These are phyloP conservation scores for Eucalyptus tenuipes DNA, from an alignment of 345 rosid genomes.

Conservation along the genomic window DNA sequence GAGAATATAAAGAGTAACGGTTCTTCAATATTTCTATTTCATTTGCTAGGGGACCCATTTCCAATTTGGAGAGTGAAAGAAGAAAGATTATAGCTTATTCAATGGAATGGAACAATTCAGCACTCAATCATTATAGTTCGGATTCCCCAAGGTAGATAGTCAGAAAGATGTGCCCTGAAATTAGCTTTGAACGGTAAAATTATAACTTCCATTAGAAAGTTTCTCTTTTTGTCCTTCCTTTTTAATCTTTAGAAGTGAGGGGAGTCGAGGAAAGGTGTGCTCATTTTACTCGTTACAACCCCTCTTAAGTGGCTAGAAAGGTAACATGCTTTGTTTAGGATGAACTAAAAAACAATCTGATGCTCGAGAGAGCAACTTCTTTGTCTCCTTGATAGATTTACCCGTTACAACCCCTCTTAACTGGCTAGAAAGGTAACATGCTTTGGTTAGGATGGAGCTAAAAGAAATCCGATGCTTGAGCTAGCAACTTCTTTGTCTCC, in stretches of 20 bases:
- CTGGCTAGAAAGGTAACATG: background rate
- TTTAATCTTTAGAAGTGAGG: background rate
- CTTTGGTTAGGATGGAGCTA: background rate
- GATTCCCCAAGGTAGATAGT: background rate
- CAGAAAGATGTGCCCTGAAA: background rate
- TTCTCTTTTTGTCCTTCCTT: background rate
- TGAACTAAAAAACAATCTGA: background rate
- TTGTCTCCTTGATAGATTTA: background rate
- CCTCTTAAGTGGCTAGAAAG: background rate
- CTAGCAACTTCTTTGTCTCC: background rate
- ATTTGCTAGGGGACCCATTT: background rate
- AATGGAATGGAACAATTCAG: background rate
- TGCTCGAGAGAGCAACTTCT: background rate
- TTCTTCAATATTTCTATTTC: background rate
- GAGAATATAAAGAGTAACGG: background rate
- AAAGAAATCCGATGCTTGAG: background rate
- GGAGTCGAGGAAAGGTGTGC: background rate
- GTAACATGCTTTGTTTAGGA: background rate
- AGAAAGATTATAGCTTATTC: background rate
- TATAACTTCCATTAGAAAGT: background rate
- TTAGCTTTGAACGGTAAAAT: background rate
- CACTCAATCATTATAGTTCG: background rate
- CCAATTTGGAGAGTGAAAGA: background rate
- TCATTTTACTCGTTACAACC: background rate
- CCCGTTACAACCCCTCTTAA: background rate